A percentile compares a stretch with the other conserved stretches of the same genome.
Conservation (phyloP, 805 yeast species). For the Metschnikowia continentalis region DNA sequence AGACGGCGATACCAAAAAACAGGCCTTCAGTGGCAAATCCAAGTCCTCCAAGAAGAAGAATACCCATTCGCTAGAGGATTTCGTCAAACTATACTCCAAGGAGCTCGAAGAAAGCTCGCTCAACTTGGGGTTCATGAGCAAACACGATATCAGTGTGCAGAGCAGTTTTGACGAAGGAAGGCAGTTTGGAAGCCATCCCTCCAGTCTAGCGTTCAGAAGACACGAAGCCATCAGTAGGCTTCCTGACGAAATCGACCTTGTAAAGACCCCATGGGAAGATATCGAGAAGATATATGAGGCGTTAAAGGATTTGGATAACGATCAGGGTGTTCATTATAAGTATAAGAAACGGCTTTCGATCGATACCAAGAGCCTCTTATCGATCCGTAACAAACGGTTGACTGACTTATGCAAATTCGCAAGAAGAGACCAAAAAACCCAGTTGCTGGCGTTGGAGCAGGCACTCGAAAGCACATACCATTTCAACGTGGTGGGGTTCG, state of each 20-base stretch:
- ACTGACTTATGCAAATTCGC: slow-evolving; percentile 33
- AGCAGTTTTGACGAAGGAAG: slow-evolving; percentile 32
- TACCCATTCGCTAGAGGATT: slow-evolving; percentile 8
- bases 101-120: slow-evolving; percentile 24
- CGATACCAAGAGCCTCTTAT: slow-evolving; percentile 31
- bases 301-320: slow-evolving; percentile 32
- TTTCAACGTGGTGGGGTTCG: slow-evolving; percentile 41
- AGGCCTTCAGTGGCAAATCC: not conserved
- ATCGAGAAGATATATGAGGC: slow-evolving; percentile 30
- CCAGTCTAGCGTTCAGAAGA: slow-evolving; percentile 35
- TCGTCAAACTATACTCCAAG: slow-evolving; percentile 9
- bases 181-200: slow-evolving; percentile 30
- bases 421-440: slow-evolving; percentile 31
- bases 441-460: slow-evolving; percentile 27
- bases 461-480: slow-evolving; percentile 28
- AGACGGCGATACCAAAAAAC: not conserved
- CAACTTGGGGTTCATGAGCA: slow-evolving; percentile 32
- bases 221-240: slow-evolving; percentile 25
- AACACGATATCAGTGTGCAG: slow-evolving; percentile 35
- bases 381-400: slow-evolving; percentile 28
- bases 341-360: slow-evolving; percentile 30
- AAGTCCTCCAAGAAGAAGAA: slow-evolving; percentile 1
- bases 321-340: slow-evolving; percentile 34
- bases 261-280: slow-evolving; percentile 26
- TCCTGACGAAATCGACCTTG: slow-evolving; percentile 35